Conservation (phyloP, 176 grass and related monocot species). For the Secale cereale region DNA sequence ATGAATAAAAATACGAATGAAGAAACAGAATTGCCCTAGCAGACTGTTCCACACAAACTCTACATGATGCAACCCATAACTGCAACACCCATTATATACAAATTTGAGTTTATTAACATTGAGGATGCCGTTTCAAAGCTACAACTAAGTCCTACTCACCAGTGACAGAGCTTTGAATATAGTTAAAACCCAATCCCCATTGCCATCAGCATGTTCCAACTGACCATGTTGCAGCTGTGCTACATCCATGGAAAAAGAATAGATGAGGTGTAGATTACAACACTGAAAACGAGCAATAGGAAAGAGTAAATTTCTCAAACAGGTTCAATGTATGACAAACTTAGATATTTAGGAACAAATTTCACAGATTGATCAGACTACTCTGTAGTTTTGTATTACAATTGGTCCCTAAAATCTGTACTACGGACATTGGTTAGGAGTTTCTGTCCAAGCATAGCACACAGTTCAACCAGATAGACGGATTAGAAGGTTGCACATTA, state of each 20-base stretch:
- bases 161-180: conserved; percentile 92
- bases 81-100: neutral
- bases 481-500: neutral
- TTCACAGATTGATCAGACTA: neutral
- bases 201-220: conserved; percentile 91
- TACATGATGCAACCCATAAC: neutral
- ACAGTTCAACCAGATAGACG: neutral
- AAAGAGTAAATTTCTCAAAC: neutral
- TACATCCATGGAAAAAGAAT: conserved; percentile 34
- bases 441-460: conserved; percentile 7
- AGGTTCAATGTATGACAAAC: neutral
- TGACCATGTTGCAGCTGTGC: conserved; percentile 83
- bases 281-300: neutral
- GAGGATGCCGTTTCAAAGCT: conserved; percentile 6
- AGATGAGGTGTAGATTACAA: conserved; percentile 9
- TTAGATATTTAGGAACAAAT: neutral
- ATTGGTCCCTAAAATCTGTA: neutral
- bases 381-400: neutral
- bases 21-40: conserved; percentile 5
- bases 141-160: conserved; percentile 49
- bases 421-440: neutral
- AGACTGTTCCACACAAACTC: neutral
- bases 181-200: conserved; percentile 98
- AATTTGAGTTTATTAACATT: conserved; percentile 12
- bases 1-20: neutral